Percentiles rank a stretch among this genome's conserved stretches.
These are phyloP conservation scores for Cryptosporidium ubiquitum DNA, from an alignment of 169 alveolate species.

Conservation along the genomic window DNA sequence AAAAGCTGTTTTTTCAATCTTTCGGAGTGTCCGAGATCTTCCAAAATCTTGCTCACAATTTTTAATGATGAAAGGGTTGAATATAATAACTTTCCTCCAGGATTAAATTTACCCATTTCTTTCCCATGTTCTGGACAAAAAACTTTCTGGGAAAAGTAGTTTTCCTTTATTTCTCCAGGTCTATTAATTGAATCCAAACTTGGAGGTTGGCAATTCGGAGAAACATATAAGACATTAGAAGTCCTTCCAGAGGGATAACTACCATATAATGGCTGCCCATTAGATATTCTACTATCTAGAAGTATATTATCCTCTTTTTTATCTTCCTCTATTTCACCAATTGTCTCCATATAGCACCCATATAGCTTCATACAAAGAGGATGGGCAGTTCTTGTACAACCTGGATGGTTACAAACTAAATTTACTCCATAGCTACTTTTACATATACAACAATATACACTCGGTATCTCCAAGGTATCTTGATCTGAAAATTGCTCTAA, in stretches of 20 bases:
- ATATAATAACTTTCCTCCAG: slow-evolving; percentile 45
- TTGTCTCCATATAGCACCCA: slow-evolving; percentile 58
- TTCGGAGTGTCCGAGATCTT: background rate
- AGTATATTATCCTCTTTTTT: background rate
- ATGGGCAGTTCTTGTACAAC: slow-evolving; percentile 61
- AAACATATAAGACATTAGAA: slow-evolving; percentile 23
- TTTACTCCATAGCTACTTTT: slow-evolving; percentile 64
- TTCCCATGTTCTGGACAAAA: slow-evolving; percentile 65
- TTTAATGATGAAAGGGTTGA: slow-evolving; percentile 34
- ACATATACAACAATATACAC: slow-evolving; percentile 57
- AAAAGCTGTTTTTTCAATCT: slow-evolving; percentile 23
- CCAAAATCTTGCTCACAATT: slow-evolving; percentile 29
- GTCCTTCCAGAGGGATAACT: background rate
- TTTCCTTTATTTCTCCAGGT: background rate
- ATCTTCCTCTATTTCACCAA: slow-evolving; percentile 10
- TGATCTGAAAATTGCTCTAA: slow-evolving; percentile 20
- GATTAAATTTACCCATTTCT: slow-evolving; percentile 18
- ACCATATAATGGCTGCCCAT: background rate
- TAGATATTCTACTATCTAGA: background rate
- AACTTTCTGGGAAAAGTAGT: slow-evolving; percentile 35
- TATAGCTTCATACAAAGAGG: slow-evolving; percentile 34
- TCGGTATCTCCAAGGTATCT: slow-evolving; percentile 20
- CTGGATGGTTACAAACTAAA: slow-evolving; percentile 33
- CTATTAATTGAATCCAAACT: background rate
- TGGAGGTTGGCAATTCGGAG: slow-evolving; percentile 62